Percentiles rank a stretch among this genome's conserved stretches.
phyloP scores from a whole-genome alignment of 2,329 filamentous ascomycete species.

The Chaetomium sp. region DNA sequence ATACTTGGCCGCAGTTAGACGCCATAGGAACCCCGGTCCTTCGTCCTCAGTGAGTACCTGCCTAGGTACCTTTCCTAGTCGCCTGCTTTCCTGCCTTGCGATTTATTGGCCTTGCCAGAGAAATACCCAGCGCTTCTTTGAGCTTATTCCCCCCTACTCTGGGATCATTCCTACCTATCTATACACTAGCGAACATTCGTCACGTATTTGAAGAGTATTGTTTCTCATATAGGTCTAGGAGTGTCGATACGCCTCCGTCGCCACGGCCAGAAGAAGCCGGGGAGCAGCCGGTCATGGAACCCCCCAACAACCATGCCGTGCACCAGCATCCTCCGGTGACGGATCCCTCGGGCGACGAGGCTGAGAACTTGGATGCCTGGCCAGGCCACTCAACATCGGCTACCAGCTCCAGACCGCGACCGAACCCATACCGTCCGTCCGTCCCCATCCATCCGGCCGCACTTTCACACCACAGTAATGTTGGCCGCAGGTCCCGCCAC shows the following conservation, averaged over 20 bases:
- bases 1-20: not conserved
- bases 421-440: conserved; percentile 1
- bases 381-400: not conserved
- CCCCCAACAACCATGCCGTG: not conserved
- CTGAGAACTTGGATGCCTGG: not conserved
- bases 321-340: not conserved
- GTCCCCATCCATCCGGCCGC: not conserved
- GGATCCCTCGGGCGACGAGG: not conserved
- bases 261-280: not conserved
- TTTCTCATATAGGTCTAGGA: not conserved
- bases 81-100: not conserved
- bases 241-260: not conserved
- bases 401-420: too few species aligned
- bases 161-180: not conserved
- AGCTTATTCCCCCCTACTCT: not conserved
- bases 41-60: not conserved
- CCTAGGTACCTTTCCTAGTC: too few species aligned
- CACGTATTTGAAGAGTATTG: not conserved
- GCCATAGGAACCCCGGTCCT: not conserved
- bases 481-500: not conserved
- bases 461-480: not conserved
- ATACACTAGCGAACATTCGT: not conserved
- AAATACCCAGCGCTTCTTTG: not conserved
- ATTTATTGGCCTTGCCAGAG: not conserved
- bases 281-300: not conserved